These are phyloP conservation scores for Bromus sterilis DNA, from an alignment of 176 grass and related monocot genomes.

Conservation along the genomic window DNA sequence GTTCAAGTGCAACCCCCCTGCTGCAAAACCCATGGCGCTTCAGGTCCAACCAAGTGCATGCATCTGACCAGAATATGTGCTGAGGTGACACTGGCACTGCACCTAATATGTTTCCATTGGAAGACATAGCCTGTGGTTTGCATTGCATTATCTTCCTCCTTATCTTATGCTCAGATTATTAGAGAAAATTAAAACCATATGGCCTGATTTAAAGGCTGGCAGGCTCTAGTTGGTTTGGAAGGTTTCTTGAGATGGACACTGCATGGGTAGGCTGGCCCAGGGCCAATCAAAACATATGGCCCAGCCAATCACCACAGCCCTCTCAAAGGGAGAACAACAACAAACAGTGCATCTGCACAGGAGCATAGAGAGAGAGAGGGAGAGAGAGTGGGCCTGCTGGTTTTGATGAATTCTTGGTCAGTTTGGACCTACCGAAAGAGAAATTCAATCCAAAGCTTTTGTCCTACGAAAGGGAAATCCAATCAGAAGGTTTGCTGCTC, in stretches of 20 bases:
- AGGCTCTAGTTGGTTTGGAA: conserved; percentile 18
- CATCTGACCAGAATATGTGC: conserved; percentile 13
- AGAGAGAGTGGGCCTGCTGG: conserved; percentile 12
- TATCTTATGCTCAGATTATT: background rate
- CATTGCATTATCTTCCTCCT: background rate
- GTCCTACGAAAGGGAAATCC: background rate
- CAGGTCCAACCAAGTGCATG: conserved; percentile 29
- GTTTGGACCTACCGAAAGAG: conserved; percentile 5
- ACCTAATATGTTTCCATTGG: conserved; percentile 22
- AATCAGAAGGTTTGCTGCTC: background rate
- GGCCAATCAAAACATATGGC: conserved; percentile 17
- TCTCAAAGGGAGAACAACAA: background rate
- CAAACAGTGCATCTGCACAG: background rate
- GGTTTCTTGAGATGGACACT: conserved; percentile 34
- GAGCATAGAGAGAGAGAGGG: no score
- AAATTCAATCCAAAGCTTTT: background rate
- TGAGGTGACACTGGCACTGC: conserved; percentile 21
- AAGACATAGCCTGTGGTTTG: background rate
- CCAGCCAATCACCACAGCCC: conserved; percentile 15
- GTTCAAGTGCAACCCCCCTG: conserved; percentile 9
- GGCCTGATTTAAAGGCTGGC: background rate
- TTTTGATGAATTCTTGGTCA: conserved; percentile 11
- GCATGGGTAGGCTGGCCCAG: conserved; percentile 18
- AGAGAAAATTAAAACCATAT: background rate
- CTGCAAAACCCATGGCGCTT: background rate